Evolutionary conservation across 2,329 filamentous ascomycete species (phyloP).

Genomic region (Calonectria multiphialidica): DNA sequence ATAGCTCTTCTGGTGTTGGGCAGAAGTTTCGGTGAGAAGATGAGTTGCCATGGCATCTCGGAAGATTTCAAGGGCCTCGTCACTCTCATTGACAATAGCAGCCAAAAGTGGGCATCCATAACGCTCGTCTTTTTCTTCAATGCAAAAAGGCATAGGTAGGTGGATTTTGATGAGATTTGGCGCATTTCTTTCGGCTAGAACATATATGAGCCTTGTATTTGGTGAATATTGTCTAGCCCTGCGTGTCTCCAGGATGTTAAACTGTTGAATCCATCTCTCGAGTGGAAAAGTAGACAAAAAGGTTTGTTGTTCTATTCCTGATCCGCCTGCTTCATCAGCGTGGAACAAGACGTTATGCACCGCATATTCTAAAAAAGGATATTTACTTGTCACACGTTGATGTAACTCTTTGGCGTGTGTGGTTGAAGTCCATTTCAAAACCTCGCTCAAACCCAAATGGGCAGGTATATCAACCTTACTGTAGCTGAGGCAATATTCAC

Average conservation of each 20-base stretch:
- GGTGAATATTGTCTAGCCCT: background rate
- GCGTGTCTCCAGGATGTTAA: background rate
- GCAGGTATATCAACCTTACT: background rate
- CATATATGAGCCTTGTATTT: background rate
- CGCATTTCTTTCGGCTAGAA: background rate
- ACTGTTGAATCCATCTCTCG: background rate
- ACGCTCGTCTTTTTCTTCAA: background rate
- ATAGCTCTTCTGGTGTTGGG: background rate
- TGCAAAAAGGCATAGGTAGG: background rate
- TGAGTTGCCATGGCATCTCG: background rate
- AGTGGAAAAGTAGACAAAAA: background rate
- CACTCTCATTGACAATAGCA: background rate
- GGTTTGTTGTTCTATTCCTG: background rate
- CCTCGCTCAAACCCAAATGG: background rate
- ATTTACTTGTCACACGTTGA: background rate
- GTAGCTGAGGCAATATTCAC: background rate
- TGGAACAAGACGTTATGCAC: background rate
- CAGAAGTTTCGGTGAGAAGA: background rate
- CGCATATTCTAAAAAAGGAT: background rate
- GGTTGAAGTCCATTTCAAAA: background rate
- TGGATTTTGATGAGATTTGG: background rate
- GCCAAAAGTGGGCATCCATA: background rate
- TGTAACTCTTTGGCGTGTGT: background rate
- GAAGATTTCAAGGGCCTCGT: background rate
- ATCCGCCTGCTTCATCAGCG: background rate